Evolutionary conservation across 805 yeast species (phyloP).

Genomic region (Limtongozyma cylindracea): DNA sequence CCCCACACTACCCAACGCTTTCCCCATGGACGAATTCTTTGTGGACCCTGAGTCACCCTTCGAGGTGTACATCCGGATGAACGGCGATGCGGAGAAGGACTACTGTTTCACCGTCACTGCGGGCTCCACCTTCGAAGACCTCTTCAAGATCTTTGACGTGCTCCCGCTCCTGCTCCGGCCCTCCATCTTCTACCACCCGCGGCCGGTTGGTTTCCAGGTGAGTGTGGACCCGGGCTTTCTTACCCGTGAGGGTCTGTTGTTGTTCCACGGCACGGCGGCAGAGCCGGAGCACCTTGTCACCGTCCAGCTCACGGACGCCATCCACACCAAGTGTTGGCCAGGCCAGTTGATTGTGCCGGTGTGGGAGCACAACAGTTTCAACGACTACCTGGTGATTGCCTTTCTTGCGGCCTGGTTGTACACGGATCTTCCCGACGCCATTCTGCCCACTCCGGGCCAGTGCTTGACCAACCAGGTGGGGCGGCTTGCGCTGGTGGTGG

Average conservation of each 20-base stretch:
- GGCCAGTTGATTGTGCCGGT: conserved; percentile 69
- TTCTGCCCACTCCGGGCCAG: conserved; percentile 83
- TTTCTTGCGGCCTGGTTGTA: conserved; percentile 53
- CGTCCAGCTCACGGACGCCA: conserved; percentile 18
- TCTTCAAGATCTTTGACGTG: conserved; percentile 32
- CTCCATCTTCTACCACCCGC: conserved; percentile 35
- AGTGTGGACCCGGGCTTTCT: conserved; percentile 54
- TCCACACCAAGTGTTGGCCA: conserved; percentile 53
- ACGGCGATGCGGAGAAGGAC: conserved; percentile 67
- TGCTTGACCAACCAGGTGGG: conserved; percentile 42
- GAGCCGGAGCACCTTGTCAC: conserved; percentile 13
- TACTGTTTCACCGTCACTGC: conserved; percentile 62
- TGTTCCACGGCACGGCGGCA: conserved; percentile 38
- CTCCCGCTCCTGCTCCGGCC: conserved; percentile 68
- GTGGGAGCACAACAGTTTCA: conserved; percentile 27
- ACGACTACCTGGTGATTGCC: conserved; percentile 12
- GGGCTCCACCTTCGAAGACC: conserved; percentile 28
- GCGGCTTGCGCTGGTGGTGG: conserved; percentile 4
- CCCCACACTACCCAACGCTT: no score
- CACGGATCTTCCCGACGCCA: conserved; percentile 74
- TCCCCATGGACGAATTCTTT: no score
- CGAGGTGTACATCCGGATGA: conserved; percentile 55
- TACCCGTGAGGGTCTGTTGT: conserved; percentile 60
- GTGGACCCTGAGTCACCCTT: conserved; percentile 1
- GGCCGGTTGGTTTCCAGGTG: conserved; percentile 40